Percentiles rank a stretch among this genome's conserved stretches.
Conservation (phyloP, 139 green algal genomes). For the Yamagishiella unicocca region DNA sequence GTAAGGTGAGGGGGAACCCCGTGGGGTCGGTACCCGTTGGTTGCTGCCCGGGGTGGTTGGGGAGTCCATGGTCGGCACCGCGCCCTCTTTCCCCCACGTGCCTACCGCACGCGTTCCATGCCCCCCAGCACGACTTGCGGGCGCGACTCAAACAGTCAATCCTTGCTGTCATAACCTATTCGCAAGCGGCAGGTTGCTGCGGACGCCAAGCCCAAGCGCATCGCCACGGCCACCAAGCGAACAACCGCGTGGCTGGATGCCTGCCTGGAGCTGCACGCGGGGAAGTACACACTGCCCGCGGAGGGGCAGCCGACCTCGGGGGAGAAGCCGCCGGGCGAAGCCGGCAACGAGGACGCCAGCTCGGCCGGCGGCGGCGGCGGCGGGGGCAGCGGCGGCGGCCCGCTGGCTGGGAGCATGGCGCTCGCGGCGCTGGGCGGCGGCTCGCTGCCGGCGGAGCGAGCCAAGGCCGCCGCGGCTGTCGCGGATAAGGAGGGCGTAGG, state of each 20-base stretch:
- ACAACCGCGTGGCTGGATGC: slow-evolving; percentile 68
- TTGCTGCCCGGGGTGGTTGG: no score
- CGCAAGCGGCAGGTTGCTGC: slow-evolving; percentile 28
- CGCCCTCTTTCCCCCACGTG: no score
- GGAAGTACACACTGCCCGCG: background rate
- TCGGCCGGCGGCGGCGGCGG: background rate
- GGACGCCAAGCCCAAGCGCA: slow-evolving; percentile 33
- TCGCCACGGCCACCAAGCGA: slow-evolving; percentile 43
- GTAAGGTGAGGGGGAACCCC: no score
- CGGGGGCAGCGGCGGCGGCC: background rate
- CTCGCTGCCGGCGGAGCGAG: slow-evolving; percentile 44
- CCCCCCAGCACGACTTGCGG: no score
- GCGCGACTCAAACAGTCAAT: no score
- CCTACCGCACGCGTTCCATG: no score
- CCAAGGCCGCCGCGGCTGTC: slow-evolving; percentile 52
- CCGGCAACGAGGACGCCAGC: background rate
- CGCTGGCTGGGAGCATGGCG: slow-evolving; percentile 20
- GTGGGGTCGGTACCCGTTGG: no score
- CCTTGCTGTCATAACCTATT: no score
- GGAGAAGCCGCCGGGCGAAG: slow-evolving; percentile 13
- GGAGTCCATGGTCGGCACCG: no score
- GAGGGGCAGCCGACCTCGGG: background rate
- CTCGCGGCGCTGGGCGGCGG: slow-evolving; percentile 66
- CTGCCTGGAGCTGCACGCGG: slow-evolving; percentile 58
- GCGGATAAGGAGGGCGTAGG: slow-evolving; percentile 44